These are phyloP conservation scores for Mycena venus DNA, from an alignment of 768 basidiomycete genomes.

Conservation along the genomic window DNA sequence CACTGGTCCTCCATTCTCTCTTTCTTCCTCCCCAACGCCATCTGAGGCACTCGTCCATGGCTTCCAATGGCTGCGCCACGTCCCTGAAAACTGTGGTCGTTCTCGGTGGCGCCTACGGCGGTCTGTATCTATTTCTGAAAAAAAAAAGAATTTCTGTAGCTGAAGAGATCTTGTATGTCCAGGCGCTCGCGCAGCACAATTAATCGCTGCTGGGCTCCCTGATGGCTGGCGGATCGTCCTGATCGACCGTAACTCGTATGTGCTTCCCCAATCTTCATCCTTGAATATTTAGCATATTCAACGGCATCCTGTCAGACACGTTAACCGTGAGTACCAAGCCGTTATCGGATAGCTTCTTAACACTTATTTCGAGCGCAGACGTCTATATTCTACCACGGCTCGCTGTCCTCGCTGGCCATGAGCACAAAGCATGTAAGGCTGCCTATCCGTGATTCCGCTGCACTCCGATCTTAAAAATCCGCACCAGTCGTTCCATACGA, in stretches of 20 bases:
- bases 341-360: neutral
- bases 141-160: too few relatives aligned
- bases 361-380: conserved; percentile 43
- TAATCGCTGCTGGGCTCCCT: conserved; percentile 64
- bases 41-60: neutral
- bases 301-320: conserved; percentile 48
- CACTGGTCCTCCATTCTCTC: too few relatives aligned
- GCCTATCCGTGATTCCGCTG: neutral
- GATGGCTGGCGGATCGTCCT: conserved; percentile 67
- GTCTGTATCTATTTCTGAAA: conserved; percentile 48
- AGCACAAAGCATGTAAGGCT: conserved; percentile 73
- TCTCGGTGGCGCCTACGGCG: conserved; percentile 70
- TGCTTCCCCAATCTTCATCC: conserved; percentile 24
- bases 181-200: conserved; percentile 65
- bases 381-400: conserved; percentile 72
- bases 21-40: too few relatives aligned
- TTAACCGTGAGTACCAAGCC: conserved; percentile 56
- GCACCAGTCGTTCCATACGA: conserved; percentile 67
- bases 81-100: conserved; percentile 60
- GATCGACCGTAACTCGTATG: conserved; percentile 72
- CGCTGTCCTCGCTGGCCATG: conserved; percentile 69
- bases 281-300: neutral
- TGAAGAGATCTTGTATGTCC: too few relatives aligned
- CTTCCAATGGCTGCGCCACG: neutral
- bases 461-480: conserved; percentile 1